Evolutionary conservation across 192 early-diverging fungal genomes (phyloP).

Genomic region (Dissophora globulifera): DNA sequence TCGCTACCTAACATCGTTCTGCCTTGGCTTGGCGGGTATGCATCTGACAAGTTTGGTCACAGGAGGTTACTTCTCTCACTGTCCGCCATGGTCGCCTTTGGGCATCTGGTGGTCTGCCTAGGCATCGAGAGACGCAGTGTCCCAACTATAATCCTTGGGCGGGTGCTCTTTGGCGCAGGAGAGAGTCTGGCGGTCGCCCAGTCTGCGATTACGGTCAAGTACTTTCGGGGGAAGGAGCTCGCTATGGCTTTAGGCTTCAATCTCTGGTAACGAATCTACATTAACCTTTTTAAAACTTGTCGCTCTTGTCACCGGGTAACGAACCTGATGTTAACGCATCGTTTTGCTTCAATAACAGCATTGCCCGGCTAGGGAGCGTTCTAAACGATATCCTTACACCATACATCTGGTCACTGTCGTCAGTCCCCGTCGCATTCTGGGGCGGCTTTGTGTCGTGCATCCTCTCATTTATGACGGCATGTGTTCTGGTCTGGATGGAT

Average conservation of each 20-base stretch:
- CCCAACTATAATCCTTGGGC: conserved; percentile 63
- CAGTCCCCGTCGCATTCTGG: conserved; percentile 58
- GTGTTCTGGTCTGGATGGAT: conserved; percentile 54
- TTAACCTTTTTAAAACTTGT: no score
- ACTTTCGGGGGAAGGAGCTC: conserved; percentile 67
- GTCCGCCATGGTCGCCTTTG: conserved; percentile 55
- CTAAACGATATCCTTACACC: conserved; percentile 67
- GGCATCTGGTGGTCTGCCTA: conserved; percentile 65
- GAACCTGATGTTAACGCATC: neutral
- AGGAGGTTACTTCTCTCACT: conserved; percentile 57
- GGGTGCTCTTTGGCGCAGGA: conserved; percentile 71
- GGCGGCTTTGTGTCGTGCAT: conserved; percentile 60
- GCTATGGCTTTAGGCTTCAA: conserved; percentile 67
- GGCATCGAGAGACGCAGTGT: conserved; percentile 58
- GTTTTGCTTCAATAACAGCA: neutral
- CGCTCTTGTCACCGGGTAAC: no score
- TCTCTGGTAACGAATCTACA: conserved; percentile 48
- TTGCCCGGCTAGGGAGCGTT: conserved; percentile 61
- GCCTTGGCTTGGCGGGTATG: conserved; percentile 67
- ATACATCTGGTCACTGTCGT: conserved; percentile 50
- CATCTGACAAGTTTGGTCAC: conserved; percentile 62
- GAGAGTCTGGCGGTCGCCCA: conserved; percentile 68
- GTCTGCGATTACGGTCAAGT: conserved; percentile 56
- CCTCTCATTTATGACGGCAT: conserved; percentile 50
- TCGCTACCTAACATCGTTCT: conserved; percentile 74